Conservation (phyloP, 2,329 filamentous ascomycete genomes). For the Drechslera avenae region DNA sequence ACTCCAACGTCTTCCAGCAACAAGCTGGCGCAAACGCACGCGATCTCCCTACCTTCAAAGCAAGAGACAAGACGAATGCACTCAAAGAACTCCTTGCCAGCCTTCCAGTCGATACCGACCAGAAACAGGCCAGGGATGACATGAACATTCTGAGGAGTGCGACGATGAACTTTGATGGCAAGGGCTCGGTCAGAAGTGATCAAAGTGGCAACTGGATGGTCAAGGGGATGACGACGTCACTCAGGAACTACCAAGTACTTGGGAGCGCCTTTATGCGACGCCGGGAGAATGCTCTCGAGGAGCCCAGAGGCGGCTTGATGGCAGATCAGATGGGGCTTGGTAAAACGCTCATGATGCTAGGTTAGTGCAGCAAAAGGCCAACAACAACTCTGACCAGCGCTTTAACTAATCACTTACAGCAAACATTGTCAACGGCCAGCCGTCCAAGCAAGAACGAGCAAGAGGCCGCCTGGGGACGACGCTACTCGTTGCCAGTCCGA, state of each 20-base stretch:
- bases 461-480: conserved; percentile 39
- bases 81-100: conserved; percentile 50
- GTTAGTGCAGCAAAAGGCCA: conserved; percentile 17
- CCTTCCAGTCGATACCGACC: conserved; percentile 43
- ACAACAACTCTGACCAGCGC: neutral
- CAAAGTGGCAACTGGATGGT: conserved; percentile 51
- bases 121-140: conserved; percentile 42
- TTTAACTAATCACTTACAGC: conserved; percentile 35
- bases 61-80: conserved; percentile 38
- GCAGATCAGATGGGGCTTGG: conserved; percentile 53
- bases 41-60: conserved; percentile 33
- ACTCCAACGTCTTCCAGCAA: conserved; percentile 40
- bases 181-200: conserved; percentile 38
- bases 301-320: conserved; percentile 51
- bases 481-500: conserved; percentile 50
- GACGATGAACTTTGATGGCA: conserved; percentile 50
- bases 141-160: conserved; percentile 47
- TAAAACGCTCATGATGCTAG: conserved; percentile 49
- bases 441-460: conserved; percentile 7
- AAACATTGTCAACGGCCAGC: conserved; percentile 51
- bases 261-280: conserved; percentile 61
- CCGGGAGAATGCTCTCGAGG: conserved; percentile 50
- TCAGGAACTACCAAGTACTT: conserved; percentile 59
- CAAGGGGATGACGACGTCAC: conserved; percentile 54
- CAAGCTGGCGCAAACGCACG: conserved; percentile 30